Conservation (phyloP, 2,329 filamentous ascomycete species). For the Xylariaceae sp. region DNA sequence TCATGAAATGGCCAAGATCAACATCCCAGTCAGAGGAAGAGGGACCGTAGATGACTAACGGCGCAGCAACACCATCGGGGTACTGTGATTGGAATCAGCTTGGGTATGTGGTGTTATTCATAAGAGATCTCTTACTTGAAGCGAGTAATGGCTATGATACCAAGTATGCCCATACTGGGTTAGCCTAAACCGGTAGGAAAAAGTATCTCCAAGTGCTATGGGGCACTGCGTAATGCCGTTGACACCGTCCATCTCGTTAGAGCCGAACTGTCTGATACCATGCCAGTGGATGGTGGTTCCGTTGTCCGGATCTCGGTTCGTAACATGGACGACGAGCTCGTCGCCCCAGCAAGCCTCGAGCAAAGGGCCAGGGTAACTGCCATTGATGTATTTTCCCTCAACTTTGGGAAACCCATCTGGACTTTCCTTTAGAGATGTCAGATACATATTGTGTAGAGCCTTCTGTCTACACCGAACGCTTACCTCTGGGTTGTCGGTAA, state of each 20-base stretch:
- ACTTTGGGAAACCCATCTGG: conserved; percentile 16
- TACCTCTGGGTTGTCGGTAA: conserved; percentile 12
- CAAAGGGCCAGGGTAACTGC: conserved; percentile 24
- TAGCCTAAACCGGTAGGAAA: conserved; percentile 4
- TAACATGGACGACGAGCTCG: conserved; percentile 26
- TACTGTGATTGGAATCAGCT: conserved; percentile 21
- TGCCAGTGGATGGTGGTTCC: conserved; percentile 38
- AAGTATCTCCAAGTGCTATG: not conserved
- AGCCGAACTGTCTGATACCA: conserved; percentile 32
- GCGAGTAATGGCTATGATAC: conserved; percentile 9
- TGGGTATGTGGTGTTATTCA: not conserved
- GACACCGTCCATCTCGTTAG: conserved; percentile 23
- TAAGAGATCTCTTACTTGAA: conserved; percentile 7
- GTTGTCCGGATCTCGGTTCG: conserved; percentile 22
- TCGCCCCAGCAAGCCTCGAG: conserved; percentile 33
- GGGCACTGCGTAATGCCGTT: conserved; percentile 8
- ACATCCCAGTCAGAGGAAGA: conserved; percentile 44
- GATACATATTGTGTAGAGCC: not conserved
- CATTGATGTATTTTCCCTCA: conserved; percentile 24
- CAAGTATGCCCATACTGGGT: conserved; percentile 8
- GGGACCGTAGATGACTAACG: conserved; percentile 47
- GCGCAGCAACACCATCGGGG: conserved; percentile 46
- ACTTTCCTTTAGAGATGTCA: conserved; percentile 1
- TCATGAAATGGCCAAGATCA: conserved; percentile 45
- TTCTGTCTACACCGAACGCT: not conserved